Base-by-base conservation (phyloP, 768 basidiomycete species). In the Panaeolus papilionaceus region DNA sequence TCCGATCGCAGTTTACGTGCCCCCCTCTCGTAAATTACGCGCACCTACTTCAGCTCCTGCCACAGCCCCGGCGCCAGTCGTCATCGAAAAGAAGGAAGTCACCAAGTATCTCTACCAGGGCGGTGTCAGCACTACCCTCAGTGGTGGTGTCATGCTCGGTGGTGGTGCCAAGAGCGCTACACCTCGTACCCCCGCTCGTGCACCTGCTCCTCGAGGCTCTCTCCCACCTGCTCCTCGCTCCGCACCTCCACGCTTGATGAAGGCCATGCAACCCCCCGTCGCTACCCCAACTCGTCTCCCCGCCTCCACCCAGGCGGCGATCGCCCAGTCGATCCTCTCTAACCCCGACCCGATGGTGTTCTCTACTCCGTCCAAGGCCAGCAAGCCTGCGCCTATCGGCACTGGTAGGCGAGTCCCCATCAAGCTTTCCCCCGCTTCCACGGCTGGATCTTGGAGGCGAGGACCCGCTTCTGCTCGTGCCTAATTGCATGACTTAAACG, bases 131-230 rank as follows among this genome's bases (percentile, higher is more conserved):
- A 81, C 77, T 68, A 80, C 81, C 39, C 78, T 83, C 61, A 80
- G 79, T 12, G 83, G 83, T 23, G 83, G 83, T 44, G 82, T 84
- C 18, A 84, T 82, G 83, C 80, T 84, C 42, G 83, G 81, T n/a
- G 68, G 47, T 40, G 74, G 26, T 33, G 39, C 45, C 33, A 67
- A 69, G 39, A 40, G 66, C 18, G 42, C 64, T 5, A 38, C 71
- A 37, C 54, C 54, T 16, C 54, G 54, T 18, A 16, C 54, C 16
- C 26, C 54, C 8, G 54, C 54, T 58, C 54, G 54, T 11, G 54
- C 54, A 33, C 54, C 54, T 33, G 26, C 33, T 9, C 28, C 54
- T 58, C 26, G 26, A 37, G 54, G 54, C 10, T 12, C 54, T 6
- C 26, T 58, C 14, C 54, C 54, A 14, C 9, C 14, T 0, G 54